Evolutionary conservation across 2,329 filamentous ascomycete species (phyloP), one percentile per base, ranked within the genome.

Genomic region (Trichoderma sp.): DNA sequence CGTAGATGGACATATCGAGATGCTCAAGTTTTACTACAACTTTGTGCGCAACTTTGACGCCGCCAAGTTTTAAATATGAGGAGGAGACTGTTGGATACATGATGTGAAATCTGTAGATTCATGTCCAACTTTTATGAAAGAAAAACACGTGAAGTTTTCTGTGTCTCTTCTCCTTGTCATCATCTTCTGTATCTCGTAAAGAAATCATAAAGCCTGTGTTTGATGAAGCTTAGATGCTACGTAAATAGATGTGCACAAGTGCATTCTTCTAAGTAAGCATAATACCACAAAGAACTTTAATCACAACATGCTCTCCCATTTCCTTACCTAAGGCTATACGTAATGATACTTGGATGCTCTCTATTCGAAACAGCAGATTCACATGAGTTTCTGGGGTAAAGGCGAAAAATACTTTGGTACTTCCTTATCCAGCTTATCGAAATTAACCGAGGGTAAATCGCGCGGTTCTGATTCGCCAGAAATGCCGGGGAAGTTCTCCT

Each of bases 11-110:
- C 81, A 83, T 68, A 75, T 81, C 56, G 77, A 78, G 22, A 76
- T 78, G 42, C 78, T 82, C 34, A 76, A 79, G 70, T 84, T 83
- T 73, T 83, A 81, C 71, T 81, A 80, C 35, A 70, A 78, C 59
- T 77, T 83, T 39, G 74, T 84, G 39, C 77, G 81, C 56, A 83
- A 83, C 69, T 79, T 83, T 73, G 81, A 83, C 39, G 75, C 76
- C 3, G 45, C 68, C 8, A 42, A 57, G 4, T 37, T 67, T 1
- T 69, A 58, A 63, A 19, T 19, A 45, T 9, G 15, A 22, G 15
- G 8, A 17, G 19, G 1, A 12, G 6, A 65, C 2, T n/a, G 4
- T 17, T 9, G 10, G 4, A 57, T 7, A 48, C 2, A 48, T 2
- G 27, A 17, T 10, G 9, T 34, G 45, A 25, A 17, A 15, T 19